Evolutionary conservation across 2,329 filamentous ascomycete species (phyloP).

Genomic region (Pseudogymnoascus sp.): DNA sequence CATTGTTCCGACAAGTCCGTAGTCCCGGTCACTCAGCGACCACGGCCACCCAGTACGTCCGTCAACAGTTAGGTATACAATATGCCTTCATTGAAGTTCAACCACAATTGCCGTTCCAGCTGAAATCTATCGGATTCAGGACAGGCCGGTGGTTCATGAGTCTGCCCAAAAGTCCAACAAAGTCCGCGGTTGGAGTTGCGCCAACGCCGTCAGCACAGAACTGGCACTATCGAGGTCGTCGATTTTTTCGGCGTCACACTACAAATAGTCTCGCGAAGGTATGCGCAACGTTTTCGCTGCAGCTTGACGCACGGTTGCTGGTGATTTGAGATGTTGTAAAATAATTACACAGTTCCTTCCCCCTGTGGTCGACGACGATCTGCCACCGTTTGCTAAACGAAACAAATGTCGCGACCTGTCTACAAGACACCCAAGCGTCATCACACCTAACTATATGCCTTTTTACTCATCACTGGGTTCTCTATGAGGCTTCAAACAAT

Average conservation of each 20-base stretch:
- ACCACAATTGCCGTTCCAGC: constrained; percentile 3
- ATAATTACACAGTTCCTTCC: constrained; percentile 4
- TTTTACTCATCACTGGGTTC: not conserved
- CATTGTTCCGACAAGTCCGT: constrained; percentile 29
- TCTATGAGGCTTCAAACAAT: not conserved
- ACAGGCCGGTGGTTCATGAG: not conserved
- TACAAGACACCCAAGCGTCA: constrained; percentile 5
- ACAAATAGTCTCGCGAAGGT: not conserved
- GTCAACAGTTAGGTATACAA: not conserved
- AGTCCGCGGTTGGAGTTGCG: not conserved
- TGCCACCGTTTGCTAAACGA: constrained; percentile 8
- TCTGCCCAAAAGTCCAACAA: not conserved
- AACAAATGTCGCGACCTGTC: constrained; percentile 7
- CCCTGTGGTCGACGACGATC: constrained; percentile 6
- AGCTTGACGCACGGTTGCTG: constrained; percentile 1
- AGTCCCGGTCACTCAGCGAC: constrained; percentile 1
- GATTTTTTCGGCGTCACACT: constrained; percentile 3
- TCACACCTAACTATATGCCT: not conserved
- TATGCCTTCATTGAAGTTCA: constrained; percentile 3
- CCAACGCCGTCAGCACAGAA: constrained; percentile 3
- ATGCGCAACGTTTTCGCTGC: constrained; percentile 8
- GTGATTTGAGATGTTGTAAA: constrained; percentile 6
- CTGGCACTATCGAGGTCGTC: not conserved
- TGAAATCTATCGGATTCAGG: constrained; percentile 1
- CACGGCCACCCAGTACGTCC: not conserved